These are phyloP conservation scores for Venustampulla echinocandica DNA, from an alignment of 495 filamentous ascomycete genomes.

Conservation along the genomic window DNA sequence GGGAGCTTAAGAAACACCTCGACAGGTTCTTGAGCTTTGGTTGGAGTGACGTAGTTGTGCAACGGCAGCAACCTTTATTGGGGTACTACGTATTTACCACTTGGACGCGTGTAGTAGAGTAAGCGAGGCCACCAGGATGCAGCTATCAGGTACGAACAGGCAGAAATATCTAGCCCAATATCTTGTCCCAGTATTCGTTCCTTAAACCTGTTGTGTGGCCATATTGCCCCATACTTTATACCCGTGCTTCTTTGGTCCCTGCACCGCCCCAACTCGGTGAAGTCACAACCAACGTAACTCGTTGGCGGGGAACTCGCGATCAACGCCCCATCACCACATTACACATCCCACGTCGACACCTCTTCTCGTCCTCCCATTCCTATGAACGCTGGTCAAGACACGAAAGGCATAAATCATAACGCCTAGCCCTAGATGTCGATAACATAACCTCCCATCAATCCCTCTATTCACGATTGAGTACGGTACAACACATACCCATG, in stretches of 20 bases:
- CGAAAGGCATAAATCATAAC: background rate
- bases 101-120: background rate
- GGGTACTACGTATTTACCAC: background rate
- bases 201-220: too few relatives aligned
- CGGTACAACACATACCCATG: background rate
- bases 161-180: too few relatives aligned
- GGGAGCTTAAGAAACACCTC: background rate
- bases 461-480: background rate
- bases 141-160: too few relatives aligned
- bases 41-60: conserved; percentile 1
- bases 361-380: background rate
- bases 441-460: too few relatives aligned
- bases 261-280: too few relatives aligned
- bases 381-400: background rate
- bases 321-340: background rate
- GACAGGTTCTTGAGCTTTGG: background rate
- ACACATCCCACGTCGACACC: background rate
- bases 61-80: background rate
- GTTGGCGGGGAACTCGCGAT: conserved; percentile 11
- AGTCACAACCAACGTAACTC: too few relatives aligned
- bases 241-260: too few relatives aligned
- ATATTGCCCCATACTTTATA: too few relatives aligned
- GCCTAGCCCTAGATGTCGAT: too few relatives aligned
- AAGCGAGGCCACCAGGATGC: too few relatives aligned
- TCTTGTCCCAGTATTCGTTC: too few relatives aligned